These are phyloP conservation scores for Clonostachys rhizophaga DNA, from an alignment of 2,329 filamentous ascomycete species.

Conservation along the genomic window DNA sequence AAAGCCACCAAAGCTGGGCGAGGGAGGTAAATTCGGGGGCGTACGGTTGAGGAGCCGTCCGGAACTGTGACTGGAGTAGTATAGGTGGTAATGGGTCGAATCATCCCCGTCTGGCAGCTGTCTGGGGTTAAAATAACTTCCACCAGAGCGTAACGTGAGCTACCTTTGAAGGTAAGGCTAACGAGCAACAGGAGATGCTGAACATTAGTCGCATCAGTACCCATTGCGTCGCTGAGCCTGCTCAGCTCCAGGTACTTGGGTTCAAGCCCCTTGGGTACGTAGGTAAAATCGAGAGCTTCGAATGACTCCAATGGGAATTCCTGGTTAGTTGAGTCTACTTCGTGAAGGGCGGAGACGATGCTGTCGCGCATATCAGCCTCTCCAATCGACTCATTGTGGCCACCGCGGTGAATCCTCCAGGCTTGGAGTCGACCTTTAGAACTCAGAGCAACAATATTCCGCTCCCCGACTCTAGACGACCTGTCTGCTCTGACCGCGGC, in stretches of 20 bases:
- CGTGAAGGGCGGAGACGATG: slow-evolving; percentile 58
- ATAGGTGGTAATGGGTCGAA: slow-evolving; percentile 65
- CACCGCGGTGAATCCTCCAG: slow-evolving; percentile 87
- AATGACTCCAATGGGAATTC: slow-evolving; percentile 54
- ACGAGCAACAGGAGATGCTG: slow-evolving; percentile 60
- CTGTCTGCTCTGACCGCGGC: slow-evolving; percentile 73
- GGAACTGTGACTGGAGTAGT: slow-evolving; percentile 42
- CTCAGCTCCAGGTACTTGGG: slow-evolving; percentile 44
- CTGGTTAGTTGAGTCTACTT: slow-evolving; percentile 41
- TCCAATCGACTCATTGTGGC: slow-evolving; percentile 69
- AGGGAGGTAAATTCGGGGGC: slow-evolving; percentile 72
- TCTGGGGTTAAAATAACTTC: slow-evolving; percentile 59
- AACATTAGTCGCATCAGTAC: slow-evolving; percentile 42
- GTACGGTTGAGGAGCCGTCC: slow-evolving; percentile 22
- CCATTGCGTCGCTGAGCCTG: slow-evolving; percentile 43
- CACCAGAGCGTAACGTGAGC: slow-evolving; percentile 68
- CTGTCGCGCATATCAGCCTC: slow-evolving; percentile 67
- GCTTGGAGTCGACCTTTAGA: slow-evolving; percentile 72
- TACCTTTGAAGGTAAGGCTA: slow-evolving; percentile 45
- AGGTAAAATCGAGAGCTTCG: slow-evolving; percentile 76
- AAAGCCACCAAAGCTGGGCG: slow-evolving; percentile 77
- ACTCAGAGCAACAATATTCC: slow-evolving; percentile 77
- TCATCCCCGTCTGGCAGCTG: slow-evolving; percentile 53
- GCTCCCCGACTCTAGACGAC: slow-evolving; percentile 71
- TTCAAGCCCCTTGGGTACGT: slow-evolving; percentile 51